Evolutionary conservation across 148 eudicot species (phyloP).

Genomic region (Silene latifolia): DNA sequence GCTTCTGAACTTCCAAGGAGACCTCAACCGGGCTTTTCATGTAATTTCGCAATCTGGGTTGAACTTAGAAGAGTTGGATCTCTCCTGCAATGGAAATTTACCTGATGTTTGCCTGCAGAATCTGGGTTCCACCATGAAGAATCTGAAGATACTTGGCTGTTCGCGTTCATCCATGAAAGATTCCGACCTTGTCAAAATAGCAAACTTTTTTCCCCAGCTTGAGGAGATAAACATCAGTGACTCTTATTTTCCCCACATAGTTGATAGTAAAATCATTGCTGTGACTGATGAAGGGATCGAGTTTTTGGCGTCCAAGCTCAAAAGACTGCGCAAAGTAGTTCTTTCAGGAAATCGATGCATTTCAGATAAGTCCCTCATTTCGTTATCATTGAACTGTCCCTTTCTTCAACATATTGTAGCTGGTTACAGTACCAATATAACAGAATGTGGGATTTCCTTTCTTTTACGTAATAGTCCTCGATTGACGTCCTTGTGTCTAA

Average conservation of each 20-base stretch:
- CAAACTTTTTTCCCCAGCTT: conserved; percentile 19
- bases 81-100: conserved; percentile 12
- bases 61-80: conserved; percentile 24
- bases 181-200: conserved; percentile 25
- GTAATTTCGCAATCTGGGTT: conserved; percentile 24
- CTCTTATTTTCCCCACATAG: neutral
- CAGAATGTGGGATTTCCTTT: conserved; percentile 26
- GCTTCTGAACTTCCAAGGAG: conserved; percentile 16
- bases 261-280: conserved; percentile 8
- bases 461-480: conserved; percentile 14
- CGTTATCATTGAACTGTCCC: conserved; percentile 20
- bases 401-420: conserved; percentile 10
- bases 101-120: conserved; percentile 17
- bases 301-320: conserved; percentile 19
- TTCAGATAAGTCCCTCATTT: conserved; percentile 28
- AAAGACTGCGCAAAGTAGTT: conserved; percentile 18
- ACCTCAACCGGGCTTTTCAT: conserved; percentile 20
- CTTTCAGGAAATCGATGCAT: conserved; percentile 14
- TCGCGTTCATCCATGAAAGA: conserved; percentile 18
- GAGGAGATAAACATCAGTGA: conserved; percentile 21
- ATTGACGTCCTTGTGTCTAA: conserved; percentile 16
- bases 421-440: conserved; percentile 2
- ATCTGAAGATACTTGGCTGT: conserved; percentile 22
- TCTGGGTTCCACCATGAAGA: conserved; percentile 22
- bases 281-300: conserved; percentile 27